Percentiles rank a stretch among this genome's conserved stretches.
These are phyloP conservation scores for Diaporthe amygdali DNA, from an alignment of 2,329 filamentous ascomycete species.

Conservation along the genomic window DNA sequence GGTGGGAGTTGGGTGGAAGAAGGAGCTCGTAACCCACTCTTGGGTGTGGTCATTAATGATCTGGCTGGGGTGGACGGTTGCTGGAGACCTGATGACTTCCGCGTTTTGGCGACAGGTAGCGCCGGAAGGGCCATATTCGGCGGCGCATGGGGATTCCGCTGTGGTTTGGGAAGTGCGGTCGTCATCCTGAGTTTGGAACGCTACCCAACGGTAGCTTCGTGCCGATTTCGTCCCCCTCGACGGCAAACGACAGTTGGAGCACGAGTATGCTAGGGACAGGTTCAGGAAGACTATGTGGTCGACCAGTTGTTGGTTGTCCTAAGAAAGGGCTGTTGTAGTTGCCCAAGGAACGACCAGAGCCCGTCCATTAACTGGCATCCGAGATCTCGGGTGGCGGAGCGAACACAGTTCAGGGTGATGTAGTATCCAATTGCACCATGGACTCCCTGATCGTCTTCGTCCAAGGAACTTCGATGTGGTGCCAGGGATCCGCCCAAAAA, in stretches of 20 bases:
- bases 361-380: constrained; percentile 19
- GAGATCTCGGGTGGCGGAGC: not conserved
- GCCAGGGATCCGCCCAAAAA: constrained; percentile 3
- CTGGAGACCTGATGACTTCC: constrained; percentile 53
- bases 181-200: constrained; percentile 45
- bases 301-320: not conserved
- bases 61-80: constrained; percentile 46
- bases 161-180: constrained; percentile 69
- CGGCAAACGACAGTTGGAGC: not conserved
- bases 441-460: not conserved
- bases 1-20: constrained; percentile 59
- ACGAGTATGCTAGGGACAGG: not conserved
- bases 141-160: constrained; percentile 72
- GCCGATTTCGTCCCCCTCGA: not conserved
- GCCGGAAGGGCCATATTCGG: constrained; percentile 76
- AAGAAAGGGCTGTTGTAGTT: not conserved
- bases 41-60: constrained; percentile 54
- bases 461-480: constrained; percentile 1
- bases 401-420: not conserved
- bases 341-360: not conserved
- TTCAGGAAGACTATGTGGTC: not conserved
- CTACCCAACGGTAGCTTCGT: constrained; percentile 23
- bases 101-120: constrained; percentile 74
- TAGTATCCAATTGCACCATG: not conserved
- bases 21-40: constrained; percentile 63